Evolutionary conservation across 2,329 filamentous ascomycete species (phyloP).

Genomic region (Fusarium solani-melongenae): DNA sequence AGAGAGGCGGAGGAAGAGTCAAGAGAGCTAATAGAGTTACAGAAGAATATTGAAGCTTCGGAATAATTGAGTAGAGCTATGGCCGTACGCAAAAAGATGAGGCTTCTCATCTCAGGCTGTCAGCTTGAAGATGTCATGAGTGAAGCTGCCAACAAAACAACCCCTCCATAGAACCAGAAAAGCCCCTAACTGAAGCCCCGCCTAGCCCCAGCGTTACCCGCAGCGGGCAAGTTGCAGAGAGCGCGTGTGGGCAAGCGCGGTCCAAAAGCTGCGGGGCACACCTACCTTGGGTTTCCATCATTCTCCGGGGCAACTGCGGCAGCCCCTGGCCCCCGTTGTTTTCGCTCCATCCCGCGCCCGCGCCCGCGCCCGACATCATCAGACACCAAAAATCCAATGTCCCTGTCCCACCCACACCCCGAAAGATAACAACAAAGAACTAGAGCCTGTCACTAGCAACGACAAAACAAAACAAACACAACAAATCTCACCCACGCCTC

Average conservation of each 20-base stretch:
- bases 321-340: conserved; percentile 32
- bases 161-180: background rate
- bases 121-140: conserved; percentile 1
- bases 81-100: background rate
- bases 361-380: conserved; percentile 33
- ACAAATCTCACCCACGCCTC: conserved; percentile 16
- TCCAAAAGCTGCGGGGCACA: background rate
- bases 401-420: background rate
- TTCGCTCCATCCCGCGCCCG: conserved; percentile 24
- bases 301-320: conserved; percentile 41
- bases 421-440: background rate
- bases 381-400: conserved; percentile 6
- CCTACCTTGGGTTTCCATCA: background rate
- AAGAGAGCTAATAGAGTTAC: background rate
- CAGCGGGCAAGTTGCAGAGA: conserved; percentile 8
- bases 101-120: background rate
- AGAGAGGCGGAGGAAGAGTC: background rate
- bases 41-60: background rate
- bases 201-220: background rate
- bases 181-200: conserved; percentile 1
- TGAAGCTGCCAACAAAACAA: conserved; percentile 2
- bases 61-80: background rate
- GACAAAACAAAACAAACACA: background rate
- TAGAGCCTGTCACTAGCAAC: background rate
- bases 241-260: conserved; percentile 7